Base-by-base conservation (phyloP, 2,329 filamentous ascomycete genomes). In the Fusarium pilosicola region DNA sequence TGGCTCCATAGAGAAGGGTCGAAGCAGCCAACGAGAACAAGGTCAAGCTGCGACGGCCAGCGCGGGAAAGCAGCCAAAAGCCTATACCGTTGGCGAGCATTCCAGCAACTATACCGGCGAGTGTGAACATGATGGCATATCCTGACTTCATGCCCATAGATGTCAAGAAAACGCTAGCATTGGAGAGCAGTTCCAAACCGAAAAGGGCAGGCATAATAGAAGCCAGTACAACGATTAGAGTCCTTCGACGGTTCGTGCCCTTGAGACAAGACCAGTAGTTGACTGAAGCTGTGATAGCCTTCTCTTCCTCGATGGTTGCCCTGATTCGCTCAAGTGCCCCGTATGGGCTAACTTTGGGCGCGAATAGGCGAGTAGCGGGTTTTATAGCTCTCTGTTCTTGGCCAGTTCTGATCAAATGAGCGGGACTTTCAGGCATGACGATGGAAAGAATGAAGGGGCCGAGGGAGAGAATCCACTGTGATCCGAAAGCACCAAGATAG, bases 101-200 rank as follows among this genome's bases (percentile, higher is more conserved):
- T 6, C 85, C 86, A 5, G 86, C 76, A 0, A 84, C 80, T 46
- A 88, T 83, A 2, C 86, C 86, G 0, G 84, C 67, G 26, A 87
- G 83, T 15, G 87, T 78, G 46, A 88, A 81, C n/a, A 88, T 76
- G 9, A 88, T 76, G 14, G 80, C 82, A 3, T 73, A 51, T 6
- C 68, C 70, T 3, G 80, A 75, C 3, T 62, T 62, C 74, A 83
- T 77, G 1, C 81, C 81, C 20, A 82, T 70, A 0, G 76, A 77
- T n/a, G 79, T 75, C 7, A 82, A 41, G 28, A 82, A 82, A 41
- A 86, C 84, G 30, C 82, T 85, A 1, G 82, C 80, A 44, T 81
- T 83, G 0, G 83, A 81, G 0, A 87, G 73, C 7, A 87, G 76
- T 10, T 83, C 79, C 13, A 86, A 72, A 0, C 85, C 86, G 62